Conservation (phyloP, 257 asterid genomes). For the Linderniella brevidens region DNA sequence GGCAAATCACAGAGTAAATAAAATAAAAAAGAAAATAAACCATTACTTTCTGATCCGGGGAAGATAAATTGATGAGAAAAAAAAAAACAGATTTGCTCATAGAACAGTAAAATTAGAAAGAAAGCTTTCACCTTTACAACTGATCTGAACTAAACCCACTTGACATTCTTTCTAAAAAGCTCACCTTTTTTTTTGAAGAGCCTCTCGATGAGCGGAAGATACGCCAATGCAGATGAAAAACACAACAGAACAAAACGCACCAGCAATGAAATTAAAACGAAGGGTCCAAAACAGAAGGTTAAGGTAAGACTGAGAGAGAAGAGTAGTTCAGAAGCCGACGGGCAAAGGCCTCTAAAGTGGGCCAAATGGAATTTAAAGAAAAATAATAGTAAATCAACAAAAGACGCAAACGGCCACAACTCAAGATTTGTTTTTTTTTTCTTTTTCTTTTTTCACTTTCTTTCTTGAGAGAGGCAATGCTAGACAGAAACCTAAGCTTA, state of each 20-base stretch:
- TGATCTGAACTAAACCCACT: conserved; percentile 43
- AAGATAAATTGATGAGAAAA: not conserved
- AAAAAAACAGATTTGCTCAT: not conserved
- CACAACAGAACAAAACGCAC: conserved; percentile 17
- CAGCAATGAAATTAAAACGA: conserved; percentile 10
- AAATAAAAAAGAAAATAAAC: conserved; percentile 3
- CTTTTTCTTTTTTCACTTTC: too few species aligned
- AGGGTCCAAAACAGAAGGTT: conserved; percentile 3
- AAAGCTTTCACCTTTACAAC: conserved; percentile 28
- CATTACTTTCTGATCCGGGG: conserved; percentile 1
- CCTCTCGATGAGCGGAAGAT: conserved; percentile 44
- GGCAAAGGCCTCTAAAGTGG: conserved; percentile 31
- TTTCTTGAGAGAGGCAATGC: conserved; percentile 8
- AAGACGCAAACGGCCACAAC: not conserved
- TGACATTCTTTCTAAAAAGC: conserved; percentile 48
- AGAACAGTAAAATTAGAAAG: not conserved
- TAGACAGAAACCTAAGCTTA: conserved; percentile 42
- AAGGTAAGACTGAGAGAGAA: conserved; percentile 19
- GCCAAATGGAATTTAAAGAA: conserved; percentile 28
- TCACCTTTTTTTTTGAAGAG: conserved; percentile 30
- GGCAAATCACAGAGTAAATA: conserved; percentile 15
- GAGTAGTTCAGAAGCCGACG: conserved; percentile 41
- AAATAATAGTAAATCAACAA: conserved; percentile 15
- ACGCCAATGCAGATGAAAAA: conserved; percentile 38
- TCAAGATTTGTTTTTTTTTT: not conserved